Conservation (phyloP, 1,284 basidiomycete genomes). For the Exsudoporus floridanus region DNA sequence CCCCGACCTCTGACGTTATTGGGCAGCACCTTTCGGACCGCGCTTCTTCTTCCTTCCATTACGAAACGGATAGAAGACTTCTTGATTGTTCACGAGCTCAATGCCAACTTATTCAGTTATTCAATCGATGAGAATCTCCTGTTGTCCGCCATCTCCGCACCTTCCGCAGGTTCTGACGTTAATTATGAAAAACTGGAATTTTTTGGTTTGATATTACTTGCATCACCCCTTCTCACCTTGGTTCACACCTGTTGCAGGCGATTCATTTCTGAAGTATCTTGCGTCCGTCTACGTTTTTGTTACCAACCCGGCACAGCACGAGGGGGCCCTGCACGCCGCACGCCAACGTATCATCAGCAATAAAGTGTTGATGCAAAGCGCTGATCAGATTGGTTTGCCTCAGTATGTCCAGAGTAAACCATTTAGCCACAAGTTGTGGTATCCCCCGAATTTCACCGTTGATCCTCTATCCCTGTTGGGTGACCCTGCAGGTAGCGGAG, state of each 20-base stretch:
- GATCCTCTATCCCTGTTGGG: slow-evolving; percentile 18
- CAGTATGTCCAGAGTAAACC: slow-evolving; percentile 69
- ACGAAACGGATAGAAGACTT: slow-evolving; percentile 66
- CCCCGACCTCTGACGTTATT: slow-evolving; percentile 28
- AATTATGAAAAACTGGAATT: slow-evolving; percentile 83
- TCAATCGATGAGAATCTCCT: slow-evolving; percentile 59
- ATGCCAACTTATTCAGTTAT: slow-evolving; percentile 64
- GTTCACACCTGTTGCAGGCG: slow-evolving; percentile 48
- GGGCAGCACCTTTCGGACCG: slow-evolving; percentile 60
- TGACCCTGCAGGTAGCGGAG: slow-evolving; percentile 30
- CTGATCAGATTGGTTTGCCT: slow-evolving; percentile 58
- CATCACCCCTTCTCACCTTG: slow-evolving; percentile 11
- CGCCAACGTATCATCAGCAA: slow-evolving; percentile 75
- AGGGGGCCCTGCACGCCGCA: slow-evolving; percentile 62
- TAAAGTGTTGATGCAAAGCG: slow-evolving; percentile 55
- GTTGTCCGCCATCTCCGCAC: slow-evolving; percentile 63
- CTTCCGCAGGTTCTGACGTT: slow-evolving; percentile 61
- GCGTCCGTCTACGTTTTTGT: slow-evolving; percentile 73
- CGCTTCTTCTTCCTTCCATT: slow-evolving; percentile 70
- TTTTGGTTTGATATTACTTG: slow-evolving; percentile 50
- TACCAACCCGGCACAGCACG: slow-evolving; percentile 56
- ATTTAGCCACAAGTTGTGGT: slow-evolving; percentile 67
- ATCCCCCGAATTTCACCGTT: slow-evolving; percentile 49
- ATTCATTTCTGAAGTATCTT: slow-evolving; percentile 78
- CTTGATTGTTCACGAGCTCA: slow-evolving; percentile 73